Percentiles rank a stretch among this genome's conserved stretches.
These are phyloP conservation scores for Lecanoromycetidae sp. DNA, from an alignment of 2,329 filamentous ascomycete genomes.

Conservation along the genomic window DNA sequence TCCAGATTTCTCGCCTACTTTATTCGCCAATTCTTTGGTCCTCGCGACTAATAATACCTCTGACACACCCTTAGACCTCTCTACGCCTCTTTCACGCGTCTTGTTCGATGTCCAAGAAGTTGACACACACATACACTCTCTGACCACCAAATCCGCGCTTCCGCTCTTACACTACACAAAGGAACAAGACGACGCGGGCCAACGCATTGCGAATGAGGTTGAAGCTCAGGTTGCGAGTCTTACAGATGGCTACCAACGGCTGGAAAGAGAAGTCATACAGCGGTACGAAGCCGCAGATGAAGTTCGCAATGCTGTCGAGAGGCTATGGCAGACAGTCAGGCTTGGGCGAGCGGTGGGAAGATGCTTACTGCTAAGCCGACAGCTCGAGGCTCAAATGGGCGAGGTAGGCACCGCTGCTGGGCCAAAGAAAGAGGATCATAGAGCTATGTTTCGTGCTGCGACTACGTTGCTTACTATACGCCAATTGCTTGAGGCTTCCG, in stretches of 20 bases:
- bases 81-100: constrained; percentile 82
- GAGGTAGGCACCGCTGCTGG: constrained; percentile 44
- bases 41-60: constrained; percentile 83
- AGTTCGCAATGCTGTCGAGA: constrained; percentile 62
- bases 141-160: constrained; percentile 73
- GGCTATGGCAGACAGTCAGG: constrained; percentile 68
- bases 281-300: constrained; percentile 79
- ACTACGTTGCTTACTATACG: constrained; percentile 66
- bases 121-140: constrained; percentile 82
- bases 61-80: constrained; percentile 82
- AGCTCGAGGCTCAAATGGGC: constrained; percentile 73
- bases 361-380: constrained; percentile 68
- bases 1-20: constrained; percentile 64
- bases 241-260: constrained; percentile 70
- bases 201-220: constrained; percentile 60
- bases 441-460: constrained; percentile 68
- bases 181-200: constrained; percentile 59
- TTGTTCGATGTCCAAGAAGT: constrained; percentile 96
- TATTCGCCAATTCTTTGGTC: constrained; percentile 81
- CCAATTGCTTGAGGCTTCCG: constrained; percentile 57
- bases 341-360: constrained; percentile 65
- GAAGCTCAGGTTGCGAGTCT: constrained; percentile 69
- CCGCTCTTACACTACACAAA: constrained; percentile 70
- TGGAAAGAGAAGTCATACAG: constrained; percentile 75
- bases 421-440: constrained; percentile 55